Percentiles rank a stretch among this genome's conserved stretches.
Evolutionary conservation across 768 basidiomycete species (phyloP).

Genomic region (Phallus indusiatus): DNA sequence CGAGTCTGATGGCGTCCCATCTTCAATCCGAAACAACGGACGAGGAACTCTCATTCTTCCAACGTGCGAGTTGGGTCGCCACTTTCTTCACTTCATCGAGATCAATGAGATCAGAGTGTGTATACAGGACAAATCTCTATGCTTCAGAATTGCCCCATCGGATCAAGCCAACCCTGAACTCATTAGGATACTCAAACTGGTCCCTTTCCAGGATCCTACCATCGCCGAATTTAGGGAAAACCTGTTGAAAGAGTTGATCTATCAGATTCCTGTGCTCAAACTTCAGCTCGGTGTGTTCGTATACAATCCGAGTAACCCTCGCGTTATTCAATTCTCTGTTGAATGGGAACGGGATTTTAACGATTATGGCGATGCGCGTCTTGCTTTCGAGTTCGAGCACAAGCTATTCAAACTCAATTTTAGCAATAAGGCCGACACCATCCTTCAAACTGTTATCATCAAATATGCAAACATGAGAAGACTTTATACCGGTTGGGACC

Average conservation of each 20-base stretch:
- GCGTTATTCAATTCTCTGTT: slow-evolving; percentile 41
- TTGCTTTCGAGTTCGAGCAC: slow-evolving; percentile 60
- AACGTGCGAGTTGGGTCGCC: slow-evolving; percentile 23
- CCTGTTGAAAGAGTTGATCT: slow-evolving; percentile 35
- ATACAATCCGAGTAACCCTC: slow-evolving; percentile 10
- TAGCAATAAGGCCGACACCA: slow-evolving; percentile 44
- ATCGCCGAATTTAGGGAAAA: slow-evolving; percentile 39
- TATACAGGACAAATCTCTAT: slow-evolving; percentile 7
- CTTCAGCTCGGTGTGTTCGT: slow-evolving; percentile 58
- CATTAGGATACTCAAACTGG: slow-evolving; percentile 28
- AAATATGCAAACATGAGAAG: slow-evolving; percentile 48
- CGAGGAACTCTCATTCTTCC: slow-evolving; percentile 27
- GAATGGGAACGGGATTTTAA: slow-evolving; percentile 57
- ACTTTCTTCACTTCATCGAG: slow-evolving; percentile 37
- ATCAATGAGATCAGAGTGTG: slow-evolving; percentile 18
- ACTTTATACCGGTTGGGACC: slow-evolving; percentile 52
- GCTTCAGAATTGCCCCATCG: neutral
- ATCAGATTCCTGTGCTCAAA: slow-evolving; percentile 43
- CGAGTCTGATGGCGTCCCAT: slow-evolving; percentile 32
- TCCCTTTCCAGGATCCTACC: slow-evolving; percentile 22
- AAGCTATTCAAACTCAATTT: slow-evolving; percentile 63
- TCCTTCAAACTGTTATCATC: slow-evolving; percentile 43
- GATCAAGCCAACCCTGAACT: slow-evolving; percentile 47
- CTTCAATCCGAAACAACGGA: slow-evolving; percentile 50
- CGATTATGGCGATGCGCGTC: slow-evolving; percentile 33